Evolutionary conservation across 352 stramenopile genomes (phyloP).

Genomic region (Globisporangium canariense): DNA sequence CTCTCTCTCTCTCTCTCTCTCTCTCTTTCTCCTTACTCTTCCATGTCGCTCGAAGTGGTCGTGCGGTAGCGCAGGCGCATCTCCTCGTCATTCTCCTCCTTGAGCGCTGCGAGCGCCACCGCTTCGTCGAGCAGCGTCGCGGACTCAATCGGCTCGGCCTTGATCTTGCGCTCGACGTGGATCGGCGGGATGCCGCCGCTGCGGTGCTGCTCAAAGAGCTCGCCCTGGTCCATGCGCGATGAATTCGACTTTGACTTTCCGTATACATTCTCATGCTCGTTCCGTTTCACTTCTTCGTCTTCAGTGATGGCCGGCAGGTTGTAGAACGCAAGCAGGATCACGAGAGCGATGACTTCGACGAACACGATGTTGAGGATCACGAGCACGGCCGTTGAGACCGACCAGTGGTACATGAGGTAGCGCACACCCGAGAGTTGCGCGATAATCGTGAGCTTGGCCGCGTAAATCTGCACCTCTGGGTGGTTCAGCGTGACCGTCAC

Average conservation of each 20-base stretch:
- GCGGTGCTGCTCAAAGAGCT: slow-evolving; percentile 24
- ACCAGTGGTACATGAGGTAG: slow-evolving; percentile 88
- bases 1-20: background rate
- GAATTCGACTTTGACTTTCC: background rate
- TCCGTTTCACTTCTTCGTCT: slow-evolving; percentile 7
- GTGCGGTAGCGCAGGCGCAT: slow-evolving; percentile 23
- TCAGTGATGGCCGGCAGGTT: slow-evolving; percentile 32
- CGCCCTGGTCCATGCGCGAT: slow-evolving; percentile 17
- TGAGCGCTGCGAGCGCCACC: slow-evolving; percentile 10
- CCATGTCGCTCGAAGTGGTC: background rate
- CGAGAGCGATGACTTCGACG: slow-evolving; percentile 55
- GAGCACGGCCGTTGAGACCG: slow-evolving; percentile 58
- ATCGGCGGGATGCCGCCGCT: slow-evolving; percentile 29
- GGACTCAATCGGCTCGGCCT: slow-evolving; percentile 31
- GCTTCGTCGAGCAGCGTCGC: slow-evolving; percentile 25
- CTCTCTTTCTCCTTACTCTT: background rate
- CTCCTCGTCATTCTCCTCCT: slow-evolving; percentile 28
- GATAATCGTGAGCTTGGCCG: slow-evolving; percentile 75
- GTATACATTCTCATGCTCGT: background rate
- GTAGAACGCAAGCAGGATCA: slow-evolving; percentile 70
- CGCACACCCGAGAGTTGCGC: slow-evolving; percentile 75
- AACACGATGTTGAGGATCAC: slow-evolving; percentile 81
- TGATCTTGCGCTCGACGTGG: slow-evolving; percentile 30
- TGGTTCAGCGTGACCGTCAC: slow-evolving; percentile 63
- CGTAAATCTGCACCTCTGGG: slow-evolving; percentile 66